Evolutionary conservation across 306 rosid species (phyloP), one percentile per base, ranked within the genome.

Genomic region (Glycine soja): DNA sequence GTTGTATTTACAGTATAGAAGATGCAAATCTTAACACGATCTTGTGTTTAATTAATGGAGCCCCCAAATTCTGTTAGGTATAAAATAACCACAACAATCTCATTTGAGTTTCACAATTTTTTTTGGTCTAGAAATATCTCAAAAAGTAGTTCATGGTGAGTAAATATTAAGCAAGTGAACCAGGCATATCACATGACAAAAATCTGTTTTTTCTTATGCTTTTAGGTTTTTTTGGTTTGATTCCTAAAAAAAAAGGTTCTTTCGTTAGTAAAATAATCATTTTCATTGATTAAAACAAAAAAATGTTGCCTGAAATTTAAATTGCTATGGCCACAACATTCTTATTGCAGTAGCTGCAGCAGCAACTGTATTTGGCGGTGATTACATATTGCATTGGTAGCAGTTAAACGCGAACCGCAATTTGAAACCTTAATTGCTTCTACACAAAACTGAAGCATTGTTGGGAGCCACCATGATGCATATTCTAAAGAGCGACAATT

Each of bases 1-100:
- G 71, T 36, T 38, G 12, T 65, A 14, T 38, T 42, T 15, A 16
- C 13, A n/a, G 13, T 8, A 14, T 15, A 46, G 38, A 50, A 67
- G 14, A 72, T 74, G 76, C 54, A 84, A 32, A 46, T 78, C n/a
- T 48, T 42, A 67, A 51, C 46, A 69, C 50, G 7, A 32, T 46
- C 7, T 48, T 7, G 47, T 57, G 38, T 24, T 68, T 14, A 12
- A 52, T 53, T 14, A 16, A 66, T 53, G 30, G 48, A 13, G 58
- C 68, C 54, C 42, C 65, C 65, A 15, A 52, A 6, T 52, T 16
- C 14, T 45, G 3, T 19, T 15, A 18, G 0, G 71, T 24, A 15
- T 14, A 11, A 11, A 18, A 45, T 46, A 11, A 69, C 74, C 45
- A 40, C 56, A 30, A 7, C 74, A 16, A 15, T 4, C 50, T 72